phyloP scores from a whole-genome alignment of 140 eudicot species.

The Cichorium intybus region DNA sequence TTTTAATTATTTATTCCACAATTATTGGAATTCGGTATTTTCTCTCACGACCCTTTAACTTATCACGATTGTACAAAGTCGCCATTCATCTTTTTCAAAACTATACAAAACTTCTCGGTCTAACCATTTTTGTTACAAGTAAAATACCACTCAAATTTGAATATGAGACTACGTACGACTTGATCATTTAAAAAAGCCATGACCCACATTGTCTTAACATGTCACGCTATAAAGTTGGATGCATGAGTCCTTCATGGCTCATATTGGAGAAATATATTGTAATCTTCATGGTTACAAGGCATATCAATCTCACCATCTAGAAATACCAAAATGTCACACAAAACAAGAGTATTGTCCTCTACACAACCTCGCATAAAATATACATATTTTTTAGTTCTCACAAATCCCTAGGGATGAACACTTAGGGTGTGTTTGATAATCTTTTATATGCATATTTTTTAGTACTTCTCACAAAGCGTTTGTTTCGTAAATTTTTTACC shows the following conservation, averaged over 20 bases:
- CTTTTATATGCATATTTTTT: too few species aligned
- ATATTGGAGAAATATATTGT: too few species aligned
- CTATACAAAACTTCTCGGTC: background rate
- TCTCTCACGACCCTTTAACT: constrained; percentile 16
- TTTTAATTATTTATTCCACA: constrained; percentile 23
- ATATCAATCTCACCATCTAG: too few species aligned
- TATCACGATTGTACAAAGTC: background rate
- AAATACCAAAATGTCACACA: too few species aligned
- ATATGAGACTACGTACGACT: background rate
- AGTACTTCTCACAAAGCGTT: too few species aligned
- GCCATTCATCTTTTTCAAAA: background rate
- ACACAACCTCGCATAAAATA: background rate
- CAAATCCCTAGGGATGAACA: background rate
- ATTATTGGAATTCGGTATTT: constrained; percentile 20
- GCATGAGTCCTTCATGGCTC: too few species aligned
- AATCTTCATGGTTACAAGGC: too few species aligned
- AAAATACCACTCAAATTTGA: background rate
- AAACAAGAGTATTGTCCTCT: background rate
- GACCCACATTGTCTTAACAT: too few species aligned
- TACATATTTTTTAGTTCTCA: background rate
- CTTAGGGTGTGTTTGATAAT: too few species aligned
- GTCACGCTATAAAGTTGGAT: too few species aligned
- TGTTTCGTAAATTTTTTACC: too few species aligned
- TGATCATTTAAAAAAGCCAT: background rate
- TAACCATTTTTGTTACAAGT: background rate